A percentile compares a stretch with the other conserved stretches of the same genome.
These are phyloP conservation scores for Vigna angularis DNA, from an alignment of 306 rosid species.

Conservation along the genomic window DNA sequence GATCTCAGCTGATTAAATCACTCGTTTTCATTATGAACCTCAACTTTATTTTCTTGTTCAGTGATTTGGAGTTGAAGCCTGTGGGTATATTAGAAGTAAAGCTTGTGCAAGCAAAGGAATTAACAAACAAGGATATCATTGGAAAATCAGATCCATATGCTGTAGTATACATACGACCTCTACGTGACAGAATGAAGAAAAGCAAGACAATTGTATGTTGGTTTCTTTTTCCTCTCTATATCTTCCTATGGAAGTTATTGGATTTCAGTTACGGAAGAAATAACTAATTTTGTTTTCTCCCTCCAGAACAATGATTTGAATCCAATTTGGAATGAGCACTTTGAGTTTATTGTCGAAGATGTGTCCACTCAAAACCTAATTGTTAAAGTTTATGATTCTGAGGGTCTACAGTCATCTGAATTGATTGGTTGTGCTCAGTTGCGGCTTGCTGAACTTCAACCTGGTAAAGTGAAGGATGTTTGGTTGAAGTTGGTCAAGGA, in stretches of 20 bases:
- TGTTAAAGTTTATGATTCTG: constrained; percentile 80
- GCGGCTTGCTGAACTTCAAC: constrained; percentile 76
- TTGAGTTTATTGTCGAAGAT: constrained; percentile 89
- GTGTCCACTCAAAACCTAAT: constrained; percentile 80
- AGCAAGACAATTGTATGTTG: constrained; percentile 88
- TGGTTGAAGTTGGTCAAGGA: constrained; percentile 99
- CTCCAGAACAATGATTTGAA: constrained; percentile 89
- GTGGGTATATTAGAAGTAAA: constrained; percentile 92
- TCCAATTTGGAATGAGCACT: constrained; percentile 98
- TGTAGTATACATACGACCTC: constrained; percentile 73
- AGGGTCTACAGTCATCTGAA: constrained; percentile 84
- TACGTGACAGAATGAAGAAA: constrained; percentile 79
- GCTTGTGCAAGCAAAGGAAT: constrained; percentile 96
- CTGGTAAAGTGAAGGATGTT: constrained; percentile 91
- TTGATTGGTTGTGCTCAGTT: constrained; percentile 75
- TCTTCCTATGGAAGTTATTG: constrained; percentile 26
- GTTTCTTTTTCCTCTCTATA: constrained; percentile 25
- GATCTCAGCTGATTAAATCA: constrained; percentile 39
- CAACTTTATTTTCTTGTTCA: constrained; percentile 49
- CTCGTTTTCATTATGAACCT: constrained; percentile 31
- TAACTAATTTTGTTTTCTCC: constrained; percentile 35
- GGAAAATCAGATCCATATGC: constrained; percentile 99
- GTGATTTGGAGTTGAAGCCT: constrained; percentile 96
- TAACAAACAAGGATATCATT: constrained; percentile 89
- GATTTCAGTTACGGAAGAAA: constrained; percentile 40